These are phyloP conservation scores for Colletotrichum zoysiae DNA, from an alignment of 2,329 filamentous ascomycete genomes.

Conservation along the genomic window DNA sequence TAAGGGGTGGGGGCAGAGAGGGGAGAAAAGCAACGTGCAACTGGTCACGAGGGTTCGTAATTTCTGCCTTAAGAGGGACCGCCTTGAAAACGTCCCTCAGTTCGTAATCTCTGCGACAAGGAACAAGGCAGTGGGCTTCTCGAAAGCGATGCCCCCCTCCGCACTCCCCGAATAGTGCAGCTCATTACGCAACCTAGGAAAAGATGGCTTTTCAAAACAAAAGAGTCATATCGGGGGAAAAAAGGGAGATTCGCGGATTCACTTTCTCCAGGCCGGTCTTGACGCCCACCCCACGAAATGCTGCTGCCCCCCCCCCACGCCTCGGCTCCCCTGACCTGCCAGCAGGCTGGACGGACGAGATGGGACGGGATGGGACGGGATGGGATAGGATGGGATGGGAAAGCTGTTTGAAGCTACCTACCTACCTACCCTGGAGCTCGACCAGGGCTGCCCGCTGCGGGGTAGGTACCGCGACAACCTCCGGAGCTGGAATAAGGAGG, in stretches of 20 bases:
- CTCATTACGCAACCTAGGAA: constrained; percentile 14
- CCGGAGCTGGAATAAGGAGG: neutral
- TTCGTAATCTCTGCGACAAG: constrained; percentile 23
- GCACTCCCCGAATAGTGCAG: neutral
- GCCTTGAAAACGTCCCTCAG: too few species aligned
- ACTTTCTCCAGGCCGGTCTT: neutral
- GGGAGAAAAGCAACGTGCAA: constrained; percentile 26
- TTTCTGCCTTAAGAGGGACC: neutral
- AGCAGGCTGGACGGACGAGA: neutral
- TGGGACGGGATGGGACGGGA: neutral
- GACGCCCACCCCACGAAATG: neutral
- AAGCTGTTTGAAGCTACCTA: constrained; percentile 16
- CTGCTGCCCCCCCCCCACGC: constrained; percentile 1
- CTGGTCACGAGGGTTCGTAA: constrained; percentile 22
- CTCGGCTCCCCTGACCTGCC: constrained; percentile 11
- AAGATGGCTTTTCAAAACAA: neutral
- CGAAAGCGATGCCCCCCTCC: constrained; percentile 1
- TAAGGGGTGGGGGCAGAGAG: neutral
- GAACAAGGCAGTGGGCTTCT: constrained; percentile 13
- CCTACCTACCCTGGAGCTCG: constrained; percentile 21
- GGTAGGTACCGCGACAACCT: constrained; percentile 13
- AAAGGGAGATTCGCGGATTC: constrained; percentile 1
- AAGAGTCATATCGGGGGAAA: neutral
- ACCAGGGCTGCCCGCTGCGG: constrained; percentile 29
- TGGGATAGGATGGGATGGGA: constrained; percentile 4